Base-by-base conservation (phyloP, 2,329 filamentous ascomycete genomes). In the Ceratocystis lukuohia region DNA sequence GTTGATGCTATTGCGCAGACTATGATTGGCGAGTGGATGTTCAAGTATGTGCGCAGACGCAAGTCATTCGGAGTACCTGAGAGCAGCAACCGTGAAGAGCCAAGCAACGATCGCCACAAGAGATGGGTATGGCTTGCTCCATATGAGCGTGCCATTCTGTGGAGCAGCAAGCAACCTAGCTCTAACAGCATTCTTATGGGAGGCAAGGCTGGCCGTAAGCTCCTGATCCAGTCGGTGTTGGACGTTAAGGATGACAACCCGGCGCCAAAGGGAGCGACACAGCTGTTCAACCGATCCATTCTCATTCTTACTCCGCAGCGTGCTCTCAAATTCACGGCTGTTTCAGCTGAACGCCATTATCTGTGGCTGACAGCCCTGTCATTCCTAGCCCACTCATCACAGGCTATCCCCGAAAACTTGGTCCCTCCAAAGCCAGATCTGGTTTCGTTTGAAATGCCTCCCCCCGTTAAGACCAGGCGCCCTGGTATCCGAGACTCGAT, bases 121-220 rank as follows among this genome's bases (percentile, higher is more conserved):
- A 84, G 94, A 74, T 99, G 94, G 94, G 94, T 99, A 1, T 99
- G 94, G 94, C 83, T 99, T 69, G 94, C 93, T 20, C 94, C 94
- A 2, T 97, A 99, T 73, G 94, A 99, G 76, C 83, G 92, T 69
- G 88, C 93, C 12, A 93, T 99, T 68, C 89, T 99, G 75, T 99
- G 94, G 94, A 96, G 93, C 76, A 96, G 88, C 80, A 96, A 96
- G 80, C 94, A 99, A 76, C 94, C 94, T 17, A 90, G 87, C 8
- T 91, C 87, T 71, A 91, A 92, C 41, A 88, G 85, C 71, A 93
- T 92, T 41, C 77, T 99, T 75, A 82, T 97, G 80, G 66, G 66
- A 41, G 94, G 94, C 70, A 99, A 97, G 79, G 88, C 88, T 73
- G 94, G 94, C 65, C 87, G 94, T 71, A 99, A 97, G 77, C 92